A percentile compares a stretch with the other conserved stretches of the same genome.
Conservation (phyloP, 495 filamentous ascomycete genomes). For the Neurospora sp. region DNA sequence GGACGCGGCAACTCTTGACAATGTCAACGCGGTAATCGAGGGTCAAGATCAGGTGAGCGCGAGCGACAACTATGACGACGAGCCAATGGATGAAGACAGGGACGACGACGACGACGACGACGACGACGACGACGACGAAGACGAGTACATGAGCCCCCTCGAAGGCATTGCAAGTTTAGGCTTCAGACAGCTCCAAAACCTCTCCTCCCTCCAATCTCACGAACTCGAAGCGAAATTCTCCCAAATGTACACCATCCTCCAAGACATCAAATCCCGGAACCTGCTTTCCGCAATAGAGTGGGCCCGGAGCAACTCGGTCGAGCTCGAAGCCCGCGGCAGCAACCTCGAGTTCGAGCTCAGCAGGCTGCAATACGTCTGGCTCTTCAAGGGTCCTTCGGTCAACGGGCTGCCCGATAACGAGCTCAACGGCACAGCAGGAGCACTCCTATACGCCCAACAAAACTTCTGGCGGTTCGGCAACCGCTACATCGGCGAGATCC, state of each 20-base stretch:
- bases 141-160: not conserved
- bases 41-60: constrained; percentile 1
- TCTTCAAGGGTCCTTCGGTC: constrained; percentile 47
- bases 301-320: constrained; percentile 58
- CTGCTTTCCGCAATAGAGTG: constrained; percentile 77
- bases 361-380: constrained; percentile 75
- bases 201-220: constrained; percentile 50
- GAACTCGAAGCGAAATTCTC: constrained; percentile 70
- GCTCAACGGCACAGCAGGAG: constrained; percentile 34
- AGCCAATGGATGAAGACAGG: constrained; percentile 22
- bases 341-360: constrained; percentile 93
- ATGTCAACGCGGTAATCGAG: constrained; percentile 19
- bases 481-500: constrained; percentile 63
- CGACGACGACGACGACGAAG: constrained; percentile 1
- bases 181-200: constrained; percentile 24
- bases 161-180: not conserved
- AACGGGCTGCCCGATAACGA: constrained; percentile 36
- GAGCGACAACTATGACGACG: constrained; percentile 4
- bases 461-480: constrained; percentile 47
- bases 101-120: constrained; percentile 6
- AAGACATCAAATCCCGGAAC: constrained; percentile 61
- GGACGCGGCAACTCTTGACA: constrained; percentile 11
- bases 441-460: constrained; percentile 60
- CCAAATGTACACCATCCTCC: constrained; percentile 83
- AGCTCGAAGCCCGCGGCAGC: constrained; percentile 72